A percentile compares a stretch with the other conserved stretches of the same genome.
Conservation (phyloP, 1,284 basidiomycete species). For the Papiliotrema nemorosa region DNA sequence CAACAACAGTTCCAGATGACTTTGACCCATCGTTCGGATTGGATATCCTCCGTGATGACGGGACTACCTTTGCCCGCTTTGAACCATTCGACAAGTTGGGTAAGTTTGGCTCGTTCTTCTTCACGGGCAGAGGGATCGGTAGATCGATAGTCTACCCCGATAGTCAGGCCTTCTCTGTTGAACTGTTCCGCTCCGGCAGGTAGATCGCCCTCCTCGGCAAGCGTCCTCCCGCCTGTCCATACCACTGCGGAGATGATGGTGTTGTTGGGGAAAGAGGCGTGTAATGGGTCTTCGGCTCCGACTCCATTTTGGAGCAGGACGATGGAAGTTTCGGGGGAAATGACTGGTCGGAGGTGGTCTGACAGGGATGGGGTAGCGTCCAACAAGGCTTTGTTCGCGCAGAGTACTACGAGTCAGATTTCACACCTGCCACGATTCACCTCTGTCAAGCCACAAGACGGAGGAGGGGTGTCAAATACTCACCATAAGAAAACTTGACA, state of each 20-base stretch:
- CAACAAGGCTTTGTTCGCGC: constrained; percentile 49
- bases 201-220: constrained; percentile 22
- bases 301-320: constrained; percentile 55
- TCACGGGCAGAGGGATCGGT: constrained; percentile 12
- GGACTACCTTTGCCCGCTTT: constrained; percentile 44
- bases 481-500: constrained; percentile 36
- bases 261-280: constrained; percentile 47
- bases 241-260: constrained; percentile 53
- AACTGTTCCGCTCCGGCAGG: constrained; percentile 39
- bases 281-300: constrained; percentile 52
- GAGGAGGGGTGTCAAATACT: constrained; percentile 15
- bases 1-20: constrained; percentile 43
- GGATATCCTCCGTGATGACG: constrained; percentile 50
- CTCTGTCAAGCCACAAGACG: neutral
- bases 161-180: constrained; percentile 45
- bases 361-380: constrained; percentile 43
- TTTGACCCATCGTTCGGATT: constrained; percentile 54
- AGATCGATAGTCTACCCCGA: constrained; percentile 44
- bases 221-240: constrained; percentile 49
- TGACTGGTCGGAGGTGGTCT: constrained; percentile 41
- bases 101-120: constrained; percentile 35
- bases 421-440: neutral
- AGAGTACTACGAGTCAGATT: constrained; percentile 31
- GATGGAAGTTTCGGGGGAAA: constrained; percentile 43
- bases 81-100: constrained; percentile 41